Conservation (phyloP, 306 rosid species). For the Erythrophleum fordii region DNA sequence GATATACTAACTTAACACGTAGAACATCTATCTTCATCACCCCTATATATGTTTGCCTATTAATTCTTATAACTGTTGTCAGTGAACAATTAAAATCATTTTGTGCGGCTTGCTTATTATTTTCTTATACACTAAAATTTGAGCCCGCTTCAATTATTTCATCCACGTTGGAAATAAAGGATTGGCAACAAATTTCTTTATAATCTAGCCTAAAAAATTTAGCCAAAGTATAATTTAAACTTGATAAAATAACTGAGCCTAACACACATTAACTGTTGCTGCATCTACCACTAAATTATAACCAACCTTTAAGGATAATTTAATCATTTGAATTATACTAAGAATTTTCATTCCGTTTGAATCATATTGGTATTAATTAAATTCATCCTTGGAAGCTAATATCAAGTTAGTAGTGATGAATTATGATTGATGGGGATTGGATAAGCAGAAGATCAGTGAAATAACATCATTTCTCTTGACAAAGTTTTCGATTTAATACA, state of each 20-base stretch:
- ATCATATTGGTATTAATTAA: neutral
- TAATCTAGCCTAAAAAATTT: too few relatives aligned
- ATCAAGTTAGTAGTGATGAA: neutral
- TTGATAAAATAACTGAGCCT: too few relatives aligned
- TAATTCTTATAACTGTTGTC: neutral
- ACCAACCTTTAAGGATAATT: neutral
- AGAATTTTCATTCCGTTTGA: neutral
- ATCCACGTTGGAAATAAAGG: too few relatives aligned
- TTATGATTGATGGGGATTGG: neutral
- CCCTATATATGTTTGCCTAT: too few relatives aligned
- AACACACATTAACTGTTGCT: too few relatives aligned
- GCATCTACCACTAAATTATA: too few relatives aligned
- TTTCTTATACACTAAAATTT: too few relatives aligned
- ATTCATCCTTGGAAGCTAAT: neutral
- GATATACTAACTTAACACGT: neutral
- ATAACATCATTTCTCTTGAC: neutral
- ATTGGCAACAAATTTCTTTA: too few relatives aligned
- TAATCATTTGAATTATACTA: neutral
- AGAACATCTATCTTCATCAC: neutral
- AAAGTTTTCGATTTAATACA: neutral
- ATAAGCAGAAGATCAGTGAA: neutral
- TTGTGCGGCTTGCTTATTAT: too few relatives aligned
- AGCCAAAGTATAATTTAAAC: too few relatives aligned
- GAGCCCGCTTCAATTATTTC: too few relatives aligned
- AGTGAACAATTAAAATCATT: neutral